Evolutionary conservation across 371 early-diverging fungal species (phyloP).

Genomic region (Mucor sp.): DNA sequence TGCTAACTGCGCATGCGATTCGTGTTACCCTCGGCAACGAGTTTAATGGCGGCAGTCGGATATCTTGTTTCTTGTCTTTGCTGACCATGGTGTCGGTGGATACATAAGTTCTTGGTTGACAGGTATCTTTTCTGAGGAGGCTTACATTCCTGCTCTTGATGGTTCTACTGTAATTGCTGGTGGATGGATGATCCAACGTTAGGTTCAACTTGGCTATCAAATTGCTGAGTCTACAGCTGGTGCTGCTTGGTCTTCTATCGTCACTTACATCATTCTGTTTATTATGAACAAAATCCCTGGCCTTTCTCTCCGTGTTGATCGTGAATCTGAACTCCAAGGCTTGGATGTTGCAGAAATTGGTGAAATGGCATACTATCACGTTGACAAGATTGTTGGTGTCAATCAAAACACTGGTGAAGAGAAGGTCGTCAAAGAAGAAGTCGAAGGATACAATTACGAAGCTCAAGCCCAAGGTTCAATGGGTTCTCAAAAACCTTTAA

Average conservation of each 20-base stretch:
- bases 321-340: conserved; percentile 71
- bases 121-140: conserved; percentile 89
- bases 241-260: conserved; percentile 77
- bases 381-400: conserved; percentile 45
- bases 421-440: conserved; percentile 39
- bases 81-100: conserved; percentile 89
- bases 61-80: no score
- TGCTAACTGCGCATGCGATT: no score
- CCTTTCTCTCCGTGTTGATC: conserved; percentile 70
- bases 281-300: conserved; percentile 83
- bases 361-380: conserved; percentile 69
- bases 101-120: conserved; percentile 82
- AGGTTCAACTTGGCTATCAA: conserved; percentile 81
- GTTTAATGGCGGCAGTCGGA: no score
- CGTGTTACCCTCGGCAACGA: no score
- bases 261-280: conserved; percentile 73
- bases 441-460: conserved; percentile 26
- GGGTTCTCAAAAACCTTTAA: conserved; percentile 20
- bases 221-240: conserved; percentile 77
- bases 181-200: conserved; percentile 86
- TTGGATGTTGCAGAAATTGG: conserved; percentile 83
- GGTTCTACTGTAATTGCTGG: conserved; percentile 68
- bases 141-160: conserved; percentile 70
- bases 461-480: conserved; percentile 29
- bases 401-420: conserved; percentile 43